A percentile compares a stretch with the other conserved stretches of the same genome.
These are phyloP conservation scores for Hsuehochloa calcarea DNA, from an alignment of 176 grass and related monocot genomes.

Conservation along the genomic window DNA sequence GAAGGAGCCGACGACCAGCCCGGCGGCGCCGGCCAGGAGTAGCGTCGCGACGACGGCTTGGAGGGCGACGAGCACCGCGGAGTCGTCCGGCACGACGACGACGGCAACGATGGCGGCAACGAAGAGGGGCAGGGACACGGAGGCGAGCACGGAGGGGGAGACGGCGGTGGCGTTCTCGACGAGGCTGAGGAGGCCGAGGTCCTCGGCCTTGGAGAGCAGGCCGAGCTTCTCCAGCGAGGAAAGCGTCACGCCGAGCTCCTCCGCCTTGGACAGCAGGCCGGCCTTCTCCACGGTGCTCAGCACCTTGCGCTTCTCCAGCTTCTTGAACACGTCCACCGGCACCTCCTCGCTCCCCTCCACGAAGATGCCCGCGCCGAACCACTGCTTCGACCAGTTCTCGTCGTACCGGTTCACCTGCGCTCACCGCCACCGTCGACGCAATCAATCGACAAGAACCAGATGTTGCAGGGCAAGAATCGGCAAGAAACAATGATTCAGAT, in stretches of 20 bases:
- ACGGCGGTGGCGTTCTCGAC: slow-evolving; percentile 58
- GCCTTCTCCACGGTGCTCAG: slow-evolving; percentile 87
- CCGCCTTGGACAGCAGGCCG: slow-evolving; percentile 89
- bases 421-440: neutral
- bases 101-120: slow-evolving; percentile 63
- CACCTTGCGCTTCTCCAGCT: slow-evolving; percentile 87
- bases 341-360: slow-evolving; percentile 80
- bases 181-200: slow-evolving; percentile 93
- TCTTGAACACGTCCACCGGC: slow-evolving; percentile 80
- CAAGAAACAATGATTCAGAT: neutral
- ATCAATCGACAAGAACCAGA: neutral
- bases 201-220: slow-evolving; percentile 83
- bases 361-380: slow-evolving; percentile 94
- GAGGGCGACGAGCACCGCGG: slow-evolving; percentile 49
- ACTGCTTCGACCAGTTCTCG: slow-evolving; percentile 86
- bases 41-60: slow-evolving; percentile 56
- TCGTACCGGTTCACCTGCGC: slow-evolving; percentile 86
- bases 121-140: slow-evolving; percentile 78
- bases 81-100: slow-evolving; percentile 89
- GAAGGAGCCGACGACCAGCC: slow-evolving; percentile 73
- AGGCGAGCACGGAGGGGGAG: slow-evolving; percentile 75
- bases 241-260: slow-evolving; percentile 80
- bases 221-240: slow-evolving; percentile 77
- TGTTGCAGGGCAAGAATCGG: neutral
- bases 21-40: slow-evolving; percentile 51